Base-by-base conservation (phyloP, 192 early-diverging fungal species). In the Paraglomus brasilianum region DNA sequence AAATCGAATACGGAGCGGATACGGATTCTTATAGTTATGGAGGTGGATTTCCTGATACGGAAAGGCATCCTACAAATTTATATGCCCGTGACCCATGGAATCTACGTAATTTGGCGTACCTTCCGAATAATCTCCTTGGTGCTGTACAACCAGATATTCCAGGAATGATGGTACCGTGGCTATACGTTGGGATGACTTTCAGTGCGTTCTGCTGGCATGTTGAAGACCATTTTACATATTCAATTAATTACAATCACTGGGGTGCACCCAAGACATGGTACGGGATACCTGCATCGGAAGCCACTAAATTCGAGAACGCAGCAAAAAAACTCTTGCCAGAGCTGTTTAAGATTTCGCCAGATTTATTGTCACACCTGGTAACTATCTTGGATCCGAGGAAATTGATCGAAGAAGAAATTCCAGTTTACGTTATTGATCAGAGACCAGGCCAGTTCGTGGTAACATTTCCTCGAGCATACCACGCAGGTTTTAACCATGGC, bases 201-300 rank as follows among this genome's bases (percentile, higher is more conserved):
- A 91, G 90, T 39, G 92, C 95, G 5, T 98, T 98, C 75, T 97
- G 95, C 76, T 98, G 96, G 96, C 96, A 98, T 71, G 91, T 91
- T 48, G 96, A 98, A 78, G 96, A 98, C 76, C 95, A 97, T 76
- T 95, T 91, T 75, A 95, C 93, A 5, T 97, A 95, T 73, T 94
- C 93, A 19, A 89, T 96, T 82, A 98, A 98, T 79, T 98, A 98
- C 80, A 88, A 89, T 81, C 95, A 97, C 71, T 90, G 85, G 86
- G 96, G 96, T 9, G 95, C 94, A 70, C 93, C 95, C 46, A 98
- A 98, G 80, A 98, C 95, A 0, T 98, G 96, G 96, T 98, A 98
- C 74, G 93, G 93, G 14, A 87, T 98, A 22, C 95, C 96, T 2
- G 91, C 89, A 0, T 78, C 82, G 8, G 82, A 89, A 60, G 93